These are phyloP conservation scores for Talaromyces sp. DNA, from an alignment of 2,329 filamentous ascomycete species.

Conservation along the genomic window DNA sequence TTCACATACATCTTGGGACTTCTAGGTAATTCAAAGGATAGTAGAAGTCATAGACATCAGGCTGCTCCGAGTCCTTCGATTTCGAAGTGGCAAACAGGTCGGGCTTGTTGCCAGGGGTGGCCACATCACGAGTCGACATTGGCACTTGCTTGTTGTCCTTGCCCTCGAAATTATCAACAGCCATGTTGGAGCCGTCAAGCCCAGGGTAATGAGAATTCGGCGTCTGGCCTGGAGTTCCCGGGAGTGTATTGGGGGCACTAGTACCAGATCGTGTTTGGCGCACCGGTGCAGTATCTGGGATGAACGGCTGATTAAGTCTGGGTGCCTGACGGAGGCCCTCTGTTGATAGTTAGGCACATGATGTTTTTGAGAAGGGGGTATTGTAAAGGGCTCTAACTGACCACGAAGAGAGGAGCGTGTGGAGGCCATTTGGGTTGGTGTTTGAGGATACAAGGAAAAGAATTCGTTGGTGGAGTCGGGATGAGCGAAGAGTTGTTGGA, in stretches of 20 bases:
- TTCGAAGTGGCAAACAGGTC: constrained; percentile 27
- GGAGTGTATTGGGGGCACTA: constrained; percentile 12
- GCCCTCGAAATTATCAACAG: constrained; percentile 35
- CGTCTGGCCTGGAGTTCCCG: background rate
- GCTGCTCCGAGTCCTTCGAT: constrained; percentile 25
- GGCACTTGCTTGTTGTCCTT: constrained; percentile 31
- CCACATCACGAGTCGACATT: constrained; percentile 36
- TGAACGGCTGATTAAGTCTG: constrained; percentile 35
- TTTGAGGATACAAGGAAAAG: constrained; percentile 1
- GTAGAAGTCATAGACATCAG: constrained; percentile 36
- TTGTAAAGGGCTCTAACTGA: constrained; percentile 11
- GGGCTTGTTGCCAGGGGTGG: constrained; percentile 40
- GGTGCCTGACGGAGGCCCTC: constrained; percentile 37
- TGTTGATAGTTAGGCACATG: constrained; percentile 11
- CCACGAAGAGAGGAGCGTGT: constrained; percentile 26
- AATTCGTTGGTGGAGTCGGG: background rate
- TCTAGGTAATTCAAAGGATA: constrained; percentile 32
- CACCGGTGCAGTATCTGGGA: constrained; percentile 33
- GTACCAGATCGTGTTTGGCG: constrained; percentile 26
- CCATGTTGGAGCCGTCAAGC: constrained; percentile 25
- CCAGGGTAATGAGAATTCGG: constrained; percentile 1
- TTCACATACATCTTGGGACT: constrained; percentile 30
- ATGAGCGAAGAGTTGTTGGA: background rate
- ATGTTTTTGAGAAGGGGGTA: constrained; percentile 11
- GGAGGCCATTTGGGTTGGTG: constrained; percentile 7